Percentiles rank a stretch among this genome's conserved stretches.
Evolutionary conservation across 352 stramenopile species (phyloP).

Genomic region (Phytophthora pistaciae): DNA sequence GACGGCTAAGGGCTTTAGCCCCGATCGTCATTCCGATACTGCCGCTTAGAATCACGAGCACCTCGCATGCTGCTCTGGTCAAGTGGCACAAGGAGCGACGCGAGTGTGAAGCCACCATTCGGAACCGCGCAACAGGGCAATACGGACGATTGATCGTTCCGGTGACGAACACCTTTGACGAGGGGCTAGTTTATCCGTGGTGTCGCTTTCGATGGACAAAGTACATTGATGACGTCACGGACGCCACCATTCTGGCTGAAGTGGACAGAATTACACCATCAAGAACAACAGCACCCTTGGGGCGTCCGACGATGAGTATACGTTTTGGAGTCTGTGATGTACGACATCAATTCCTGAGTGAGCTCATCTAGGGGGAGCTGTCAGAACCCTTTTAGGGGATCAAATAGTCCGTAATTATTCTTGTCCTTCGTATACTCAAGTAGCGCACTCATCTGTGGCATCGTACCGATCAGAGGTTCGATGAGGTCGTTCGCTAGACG

Average conservation of each 20-base stretch:
- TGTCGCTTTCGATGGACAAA: background rate
- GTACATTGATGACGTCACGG: background rate
- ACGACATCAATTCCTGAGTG: background rate
- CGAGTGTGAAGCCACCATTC: constrained; percentile 1
- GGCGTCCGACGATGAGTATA: background rate
- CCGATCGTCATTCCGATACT: background rate
- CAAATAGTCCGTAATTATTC: no score
- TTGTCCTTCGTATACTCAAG: no score
- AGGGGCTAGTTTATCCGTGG: background rate
- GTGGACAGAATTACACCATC: background rate
- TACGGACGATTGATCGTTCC: background rate
- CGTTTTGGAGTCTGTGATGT: background rate
- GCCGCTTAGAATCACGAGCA: background rate
- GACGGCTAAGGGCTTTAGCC: no score
- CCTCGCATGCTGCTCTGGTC: background rate
- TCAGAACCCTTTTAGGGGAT: no score
- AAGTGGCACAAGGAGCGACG: background rate
- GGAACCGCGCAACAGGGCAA: background rate
- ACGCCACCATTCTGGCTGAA: background rate
- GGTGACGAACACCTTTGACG: constrained; percentile 9
- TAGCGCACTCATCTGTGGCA: no score
- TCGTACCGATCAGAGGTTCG: no score
- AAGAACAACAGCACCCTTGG: constrained; percentile 3
- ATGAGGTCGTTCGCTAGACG: no score
- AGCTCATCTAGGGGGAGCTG: no score